These are phyloP conservation scores for Sistotremastrum niveocremeum DNA, from an alignment of 768 basidiomycete genomes.

Conservation along the genomic window DNA sequence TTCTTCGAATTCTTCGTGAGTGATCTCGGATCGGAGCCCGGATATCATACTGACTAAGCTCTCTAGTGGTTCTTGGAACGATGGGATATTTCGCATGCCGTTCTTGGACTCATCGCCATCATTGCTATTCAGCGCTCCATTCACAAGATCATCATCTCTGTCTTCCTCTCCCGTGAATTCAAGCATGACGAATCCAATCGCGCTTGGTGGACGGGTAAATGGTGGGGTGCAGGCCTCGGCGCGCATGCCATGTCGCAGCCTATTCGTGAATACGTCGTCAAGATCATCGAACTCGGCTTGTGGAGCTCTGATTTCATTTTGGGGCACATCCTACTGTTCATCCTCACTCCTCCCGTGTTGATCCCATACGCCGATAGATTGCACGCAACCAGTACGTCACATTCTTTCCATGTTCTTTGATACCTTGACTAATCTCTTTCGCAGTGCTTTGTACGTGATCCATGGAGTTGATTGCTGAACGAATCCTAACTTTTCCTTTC, in stretches of 20 bases:
- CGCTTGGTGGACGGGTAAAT: conserved; percentile 97
- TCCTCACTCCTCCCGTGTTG: conserved; percentile 78
- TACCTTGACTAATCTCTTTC: conserved; percentile 3
- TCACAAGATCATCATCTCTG: conserved; percentile 87
- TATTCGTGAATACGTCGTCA: conserved; percentile 93
- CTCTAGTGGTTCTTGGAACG: conserved; percentile 83
- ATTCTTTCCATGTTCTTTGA: neutral
- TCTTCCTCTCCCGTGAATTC: conserved; percentile 94
- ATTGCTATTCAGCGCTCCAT: conserved; percentile 86
- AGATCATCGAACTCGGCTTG: conserved; percentile 89
- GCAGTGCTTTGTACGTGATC: conserved; percentile 10
- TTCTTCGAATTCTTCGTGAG: conserved; percentile 95
- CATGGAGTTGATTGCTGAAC: neutral
- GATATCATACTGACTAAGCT: neutral
- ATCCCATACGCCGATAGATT: conserved; percentile 86
- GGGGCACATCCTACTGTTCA: conserved; percentile 77
- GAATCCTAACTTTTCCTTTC: conserved; percentile 1
- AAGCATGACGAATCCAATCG: conserved; percentile 98
- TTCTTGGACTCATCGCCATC: conserved; percentile 83
- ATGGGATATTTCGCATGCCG: conserved; percentile 86
- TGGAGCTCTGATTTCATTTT: conserved; percentile 93
- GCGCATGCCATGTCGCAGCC: conserved; percentile 92
- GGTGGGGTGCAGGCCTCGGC: conserved; percentile 93
- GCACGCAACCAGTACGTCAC: conserved; percentile 80
- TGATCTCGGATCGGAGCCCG: conserved; percentile 6